phyloP scores from a whole-genome alignment of 1,139 yeast species.

The Hyphopichia wangnamkhiaoensis region DNA sequence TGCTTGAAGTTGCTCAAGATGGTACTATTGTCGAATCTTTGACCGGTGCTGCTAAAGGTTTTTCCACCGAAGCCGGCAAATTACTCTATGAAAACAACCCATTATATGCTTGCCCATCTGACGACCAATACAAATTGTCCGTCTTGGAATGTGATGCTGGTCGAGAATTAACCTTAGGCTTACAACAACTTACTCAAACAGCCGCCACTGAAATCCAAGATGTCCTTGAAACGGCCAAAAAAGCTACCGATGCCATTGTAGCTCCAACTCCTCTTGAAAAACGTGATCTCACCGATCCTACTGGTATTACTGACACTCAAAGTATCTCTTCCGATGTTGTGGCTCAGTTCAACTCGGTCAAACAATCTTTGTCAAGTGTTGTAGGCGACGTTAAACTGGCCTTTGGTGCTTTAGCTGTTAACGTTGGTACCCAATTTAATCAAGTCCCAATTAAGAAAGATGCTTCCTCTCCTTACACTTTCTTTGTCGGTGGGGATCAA shows the following conservation, averaged over 20 bases:
- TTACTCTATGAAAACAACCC: constrained; percentile 15
- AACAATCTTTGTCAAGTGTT: not conserved
- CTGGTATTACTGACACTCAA: not conserved
- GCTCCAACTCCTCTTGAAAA: not conserved
- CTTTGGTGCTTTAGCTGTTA: constrained; percentile 19
- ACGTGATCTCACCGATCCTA: not conserved
- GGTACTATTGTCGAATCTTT: not conserved
- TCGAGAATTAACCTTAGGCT: not conserved
- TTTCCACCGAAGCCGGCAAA: constrained; percentile 14
- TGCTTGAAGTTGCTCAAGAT: not conserved
- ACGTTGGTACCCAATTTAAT: constrained; percentile 24
- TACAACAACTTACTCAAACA: not conserved
- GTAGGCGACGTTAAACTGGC: not conserved
- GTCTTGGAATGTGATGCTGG: not conserved
- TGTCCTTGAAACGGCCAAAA: not conserved
- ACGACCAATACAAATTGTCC: constrained; percentile 12
- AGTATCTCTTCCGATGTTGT: not conserved
- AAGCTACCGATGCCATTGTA: constrained; percentile 1
- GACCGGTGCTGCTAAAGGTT: constrained; percentile 3
- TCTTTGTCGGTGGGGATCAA: constrained; percentile 24
- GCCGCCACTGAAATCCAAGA: not conserved
- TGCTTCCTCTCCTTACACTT: constrained; percentile 23
- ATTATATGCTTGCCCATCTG: constrained; percentile 16
- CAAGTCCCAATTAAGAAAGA: constrained; percentile 21
- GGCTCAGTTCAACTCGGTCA: not conserved